phyloP scores from a whole-genome alignment of 2,329 filamentous ascomycete species.

The Apiospora marii region DNA sequence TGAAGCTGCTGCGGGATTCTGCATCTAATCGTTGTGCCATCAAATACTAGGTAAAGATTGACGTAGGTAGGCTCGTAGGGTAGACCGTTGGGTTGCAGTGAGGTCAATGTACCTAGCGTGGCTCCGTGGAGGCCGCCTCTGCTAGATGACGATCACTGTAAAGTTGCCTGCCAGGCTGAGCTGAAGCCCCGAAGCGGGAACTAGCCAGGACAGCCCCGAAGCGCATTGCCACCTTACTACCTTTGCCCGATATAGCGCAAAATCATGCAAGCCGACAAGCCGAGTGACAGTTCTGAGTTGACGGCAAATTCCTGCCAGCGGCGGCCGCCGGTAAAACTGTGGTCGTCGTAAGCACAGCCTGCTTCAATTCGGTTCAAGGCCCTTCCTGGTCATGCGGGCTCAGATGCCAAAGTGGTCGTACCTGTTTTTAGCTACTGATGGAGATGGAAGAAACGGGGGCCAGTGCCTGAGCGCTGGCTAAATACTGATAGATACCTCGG shows the following conservation, averaged over 20 bases:
- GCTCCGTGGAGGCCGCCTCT: not conserved
- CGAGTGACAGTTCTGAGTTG: not conserved
- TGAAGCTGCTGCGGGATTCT: not conserved
- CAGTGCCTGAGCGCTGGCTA: not conserved
- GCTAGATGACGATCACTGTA: not conserved
- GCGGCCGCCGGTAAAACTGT: not conserved
- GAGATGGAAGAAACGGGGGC: not conserved
- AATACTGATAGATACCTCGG: not conserved
- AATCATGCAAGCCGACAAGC: slow-evolving; percentile 6
- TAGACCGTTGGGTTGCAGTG: not conserved
- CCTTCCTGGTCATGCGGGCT: not conserved
- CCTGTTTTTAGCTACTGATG: slow-evolving; percentile 1
- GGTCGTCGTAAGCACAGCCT: not conserved
- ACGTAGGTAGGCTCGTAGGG: not conserved
- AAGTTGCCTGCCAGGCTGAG: not conserved
- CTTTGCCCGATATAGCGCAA: not conserved
- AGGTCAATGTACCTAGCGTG: not conserved
- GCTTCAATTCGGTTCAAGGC: not conserved
- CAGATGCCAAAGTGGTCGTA: not conserved
- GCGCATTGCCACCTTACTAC: slow-evolving; percentile 10
- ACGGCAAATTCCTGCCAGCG: not conserved
- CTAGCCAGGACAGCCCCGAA: too few relatives aligned
- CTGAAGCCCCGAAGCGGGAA: not conserved
- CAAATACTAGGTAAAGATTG: not conserved
- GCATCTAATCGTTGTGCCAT: not conserved